Percentiles rank a stretch among this genome's conserved stretches.
These are phyloP conservation scores for Entomortierella beljakovae DNA, from an alignment of 192 early-diverging fungal species.

Conservation along the genomic window DNA sequence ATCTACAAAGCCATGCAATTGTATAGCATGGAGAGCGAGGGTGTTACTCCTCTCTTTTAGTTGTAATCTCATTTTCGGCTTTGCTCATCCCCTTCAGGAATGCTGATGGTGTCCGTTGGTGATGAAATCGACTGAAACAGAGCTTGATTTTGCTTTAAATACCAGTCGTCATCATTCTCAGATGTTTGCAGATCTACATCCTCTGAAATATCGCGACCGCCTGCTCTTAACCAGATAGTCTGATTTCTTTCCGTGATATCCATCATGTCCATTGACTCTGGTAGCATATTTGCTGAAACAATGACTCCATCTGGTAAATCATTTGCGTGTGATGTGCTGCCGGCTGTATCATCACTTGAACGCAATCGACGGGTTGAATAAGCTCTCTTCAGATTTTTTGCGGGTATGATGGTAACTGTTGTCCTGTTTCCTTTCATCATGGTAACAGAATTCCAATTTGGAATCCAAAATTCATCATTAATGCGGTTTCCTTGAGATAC, in stretches of 20 bases:
- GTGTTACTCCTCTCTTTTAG: too few species aligned
- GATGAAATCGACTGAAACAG: constrained; percentile 21
- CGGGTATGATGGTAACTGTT: constrained; percentile 7
- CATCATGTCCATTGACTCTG: constrained; percentile 38
- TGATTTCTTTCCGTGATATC: constrained; percentile 38
- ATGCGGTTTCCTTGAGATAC: background rate
- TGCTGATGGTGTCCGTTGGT: background rate
- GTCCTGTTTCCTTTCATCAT: constrained; percentile 8
- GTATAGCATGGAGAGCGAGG: too few species aligned
- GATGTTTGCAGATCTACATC: background rate
- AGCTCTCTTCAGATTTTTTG: constrained; percentile 12
- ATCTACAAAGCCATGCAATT: too few species aligned
- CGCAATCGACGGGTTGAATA: background rate
- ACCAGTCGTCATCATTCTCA: constrained; percentile 14
- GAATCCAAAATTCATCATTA: background rate
- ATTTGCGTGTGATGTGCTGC: background rate
- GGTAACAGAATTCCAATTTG: background rate
- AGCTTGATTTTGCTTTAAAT: constrained; percentile 33
- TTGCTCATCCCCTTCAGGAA: background rate
- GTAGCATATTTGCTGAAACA: constrained; percentile 14
- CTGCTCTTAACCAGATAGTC: constrained; percentile 32
- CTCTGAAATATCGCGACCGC: constrained; percentile 22
- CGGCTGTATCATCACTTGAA: background rate
- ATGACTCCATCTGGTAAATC: constrained; percentile 16
- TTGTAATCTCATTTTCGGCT: background rate